Percentiles rank a stretch among this genome's conserved stretches.
These are phyloP conservation scores for Phytophthora syringae DNA, from an alignment of 352 stramenopile species.

Conservation along the genomic window DNA sequence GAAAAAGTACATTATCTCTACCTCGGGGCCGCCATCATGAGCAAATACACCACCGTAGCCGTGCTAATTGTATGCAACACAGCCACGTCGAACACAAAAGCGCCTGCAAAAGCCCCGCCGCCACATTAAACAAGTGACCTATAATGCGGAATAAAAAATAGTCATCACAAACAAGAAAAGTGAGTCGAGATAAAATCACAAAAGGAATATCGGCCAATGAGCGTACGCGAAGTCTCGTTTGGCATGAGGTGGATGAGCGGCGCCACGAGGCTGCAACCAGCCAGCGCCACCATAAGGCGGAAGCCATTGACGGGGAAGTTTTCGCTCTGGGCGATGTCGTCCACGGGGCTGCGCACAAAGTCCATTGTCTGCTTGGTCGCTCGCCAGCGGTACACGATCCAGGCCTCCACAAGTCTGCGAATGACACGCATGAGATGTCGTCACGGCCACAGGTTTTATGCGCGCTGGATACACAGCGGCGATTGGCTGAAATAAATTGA, in stretches of 20 bases:
- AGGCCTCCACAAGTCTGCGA: slow-evolving; percentile 15
- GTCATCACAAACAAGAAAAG: background rate
- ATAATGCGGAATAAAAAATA: background rate
- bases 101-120: slow-evolving; percentile 60
- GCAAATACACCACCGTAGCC: slow-evolving; percentile 62
- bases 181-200: too few relatives aligned
- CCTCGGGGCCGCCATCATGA: slow-evolving; percentile 73
- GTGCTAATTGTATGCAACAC: slow-evolving; percentile 79
- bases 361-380: slow-evolving; percentile 46
- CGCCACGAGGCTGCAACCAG: slow-evolving; percentile 67
- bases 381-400: slow-evolving; percentile 25
- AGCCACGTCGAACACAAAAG: slow-evolving; percentile 84
- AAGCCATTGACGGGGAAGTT: slow-evolving; percentile 83
- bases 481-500: slow-evolving; percentile 51
- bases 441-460: slow-evolving; percentile 31
- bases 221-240: slow-evolving; percentile 67
- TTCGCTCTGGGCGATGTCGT: slow-evolving; percentile 67
- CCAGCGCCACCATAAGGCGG: slow-evolving; percentile 78
- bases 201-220: background rate
- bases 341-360: slow-evolving; percentile 67
- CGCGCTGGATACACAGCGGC: background rate
- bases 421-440: slow-evolving; percentile 21
- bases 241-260: slow-evolving; percentile 67
- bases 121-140: slow-evolving; percentile 82
- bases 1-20: slow-evolving; percentile 19